Percentiles rank a stretch among this genome's conserved stretches.
Conservation (phyloP, 805 yeast species). For the Crinitomyces ghanaensis region DNA sequence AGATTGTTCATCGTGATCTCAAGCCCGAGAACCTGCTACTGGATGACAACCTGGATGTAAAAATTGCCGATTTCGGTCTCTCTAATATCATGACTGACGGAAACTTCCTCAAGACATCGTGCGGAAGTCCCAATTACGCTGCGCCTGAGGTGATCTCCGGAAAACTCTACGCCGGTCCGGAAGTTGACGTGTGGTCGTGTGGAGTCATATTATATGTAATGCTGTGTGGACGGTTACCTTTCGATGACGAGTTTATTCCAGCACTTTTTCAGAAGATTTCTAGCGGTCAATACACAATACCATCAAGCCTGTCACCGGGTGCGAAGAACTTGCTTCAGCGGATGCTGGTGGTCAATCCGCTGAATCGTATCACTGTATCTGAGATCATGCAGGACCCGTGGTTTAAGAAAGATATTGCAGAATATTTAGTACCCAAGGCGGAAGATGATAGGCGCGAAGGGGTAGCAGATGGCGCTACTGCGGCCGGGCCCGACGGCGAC, state of each 20-base stretch:
- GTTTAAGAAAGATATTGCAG: slow-evolving; percentile 75
- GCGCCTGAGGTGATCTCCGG: slow-evolving; percentile 97
- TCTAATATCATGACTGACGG: slow-evolving; percentile 97
- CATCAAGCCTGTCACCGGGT: slow-evolving; percentile 74
- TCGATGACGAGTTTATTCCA: slow-evolving; percentile 93
- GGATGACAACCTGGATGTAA: slow-evolving; percentile 84
- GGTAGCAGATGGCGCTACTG: slow-evolving; percentile 5
- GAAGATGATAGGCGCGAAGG: slow-evolving; percentile 11
- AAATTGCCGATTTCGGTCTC: slow-evolving; percentile 92
- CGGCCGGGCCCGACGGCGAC: slow-evolving; percentile 20
- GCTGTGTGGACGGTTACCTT: slow-evolving; percentile 92
- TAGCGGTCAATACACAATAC: slow-evolving; percentile 85
- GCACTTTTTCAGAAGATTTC: slow-evolving; percentile 85
- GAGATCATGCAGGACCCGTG: slow-evolving; percentile 91
- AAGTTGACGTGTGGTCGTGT: slow-evolving; percentile 96
- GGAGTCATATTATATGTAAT: slow-evolving; percentile 92
- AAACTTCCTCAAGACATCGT: slow-evolving; percentile 83
- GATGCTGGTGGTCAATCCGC: slow-evolving; percentile 91
- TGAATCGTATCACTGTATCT: slow-evolving; percentile 83
- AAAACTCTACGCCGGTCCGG: slow-evolving; percentile 93
- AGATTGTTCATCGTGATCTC: slow-evolving; percentile 91
- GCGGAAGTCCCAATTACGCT: slow-evolving; percentile 96
- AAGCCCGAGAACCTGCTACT: slow-evolving; percentile 88
- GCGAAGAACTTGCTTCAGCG: slow-evolving; percentile 72
- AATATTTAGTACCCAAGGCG: slow-evolving; percentile 59